Conservation (phyloP, 2,329 filamentous ascomycete species). For the Cladosporium sphaerospermum region DNA sequence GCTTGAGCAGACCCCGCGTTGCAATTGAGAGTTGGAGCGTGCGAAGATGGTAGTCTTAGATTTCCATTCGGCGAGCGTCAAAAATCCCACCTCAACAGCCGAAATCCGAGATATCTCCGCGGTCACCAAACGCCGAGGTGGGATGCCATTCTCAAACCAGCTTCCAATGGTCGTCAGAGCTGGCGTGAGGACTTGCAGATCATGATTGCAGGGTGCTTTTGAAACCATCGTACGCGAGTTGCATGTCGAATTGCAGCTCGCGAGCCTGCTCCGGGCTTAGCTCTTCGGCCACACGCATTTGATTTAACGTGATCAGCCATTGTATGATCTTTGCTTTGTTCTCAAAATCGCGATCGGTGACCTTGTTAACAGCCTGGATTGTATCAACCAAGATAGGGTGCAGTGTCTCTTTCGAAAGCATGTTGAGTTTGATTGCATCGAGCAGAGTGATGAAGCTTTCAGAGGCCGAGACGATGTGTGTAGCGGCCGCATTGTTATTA, state of each 20-base stretch:
- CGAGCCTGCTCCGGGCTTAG: slow-evolving; percentile 79
- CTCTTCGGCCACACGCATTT: slow-evolving; percentile 94
- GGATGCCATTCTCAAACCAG: too few relatives aligned
- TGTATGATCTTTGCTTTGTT: slow-evolving; percentile 95
- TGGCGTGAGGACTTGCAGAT: not conserved
- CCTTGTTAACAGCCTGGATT: slow-evolving; percentile 94
- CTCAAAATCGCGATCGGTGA: slow-evolving; percentile 92
- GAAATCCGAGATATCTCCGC: slow-evolving; percentile 7
- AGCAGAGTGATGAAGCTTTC: slow-evolving; percentile 99
- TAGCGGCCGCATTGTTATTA: slow-evolving; percentile 35
- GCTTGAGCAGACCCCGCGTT: not conserved
- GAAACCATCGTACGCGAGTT: slow-evolving; percentile 90
- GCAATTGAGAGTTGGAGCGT: not conserved
- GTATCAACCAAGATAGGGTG: slow-evolving; percentile 92
- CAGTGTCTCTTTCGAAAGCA: slow-evolving; percentile 92
- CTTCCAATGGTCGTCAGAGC: too few relatives aligned
- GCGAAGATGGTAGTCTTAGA: not conserved
- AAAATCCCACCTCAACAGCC: not conserved
- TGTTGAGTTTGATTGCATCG: slow-evolving; percentile 85
- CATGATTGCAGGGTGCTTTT: slow-evolving; percentile 60
- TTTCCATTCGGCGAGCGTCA: not conserved
- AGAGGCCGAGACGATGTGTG: slow-evolving; percentile 76
- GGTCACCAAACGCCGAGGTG: too few relatives aligned
- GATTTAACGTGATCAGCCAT: slow-evolving; percentile 94
- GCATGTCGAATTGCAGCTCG: slow-evolving; percentile 88